These are phyloP conservation scores for Vitis rupestris DNA, from an alignment of 164 flowering plant species.

Conservation along the genomic window DNA sequence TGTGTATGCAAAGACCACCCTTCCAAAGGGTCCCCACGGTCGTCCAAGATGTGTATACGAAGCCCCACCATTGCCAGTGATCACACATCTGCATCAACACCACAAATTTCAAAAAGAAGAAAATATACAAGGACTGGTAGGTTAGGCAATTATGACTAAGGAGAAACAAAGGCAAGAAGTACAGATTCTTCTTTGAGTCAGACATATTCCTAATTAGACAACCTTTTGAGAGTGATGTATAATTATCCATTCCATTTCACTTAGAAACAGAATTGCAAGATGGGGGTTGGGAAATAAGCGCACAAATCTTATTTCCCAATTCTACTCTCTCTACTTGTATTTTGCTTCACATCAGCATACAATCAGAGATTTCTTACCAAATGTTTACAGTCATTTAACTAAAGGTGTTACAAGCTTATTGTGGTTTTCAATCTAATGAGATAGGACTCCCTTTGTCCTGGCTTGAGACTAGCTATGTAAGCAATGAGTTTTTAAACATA, in stretches of 20 bases:
- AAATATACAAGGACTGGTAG: not conserved
- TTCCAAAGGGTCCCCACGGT: slow-evolving; percentile 98
- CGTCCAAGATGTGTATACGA: slow-evolving; percentile 78
- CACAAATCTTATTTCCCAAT: not conserved
- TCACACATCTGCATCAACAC: slow-evolving; percentile 66
- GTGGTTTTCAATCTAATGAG: no score
- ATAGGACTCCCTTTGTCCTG: no score
- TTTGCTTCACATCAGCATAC: no score
- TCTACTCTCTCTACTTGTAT: no score
- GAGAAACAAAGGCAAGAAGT: not conserved
- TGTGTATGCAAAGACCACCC: slow-evolving; percentile 85
- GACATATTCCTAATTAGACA: not conserved
- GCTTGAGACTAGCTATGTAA: no score
- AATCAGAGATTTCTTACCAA: no score
- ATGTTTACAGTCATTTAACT: no score
- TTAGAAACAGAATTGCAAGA: not conserved
- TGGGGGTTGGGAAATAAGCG: not conserved
- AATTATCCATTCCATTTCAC: not conserved
- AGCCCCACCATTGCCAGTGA: slow-evolving; percentile 83
- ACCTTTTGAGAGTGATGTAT: no score
- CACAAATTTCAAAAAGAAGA: not conserved
- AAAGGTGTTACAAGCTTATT: no score
- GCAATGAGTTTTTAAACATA: no score
- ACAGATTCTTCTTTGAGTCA: not conserved
- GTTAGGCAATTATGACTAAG: no score